phyloP scores from a whole-genome alignment of 2,329 filamentous ascomycete genomes.

The Scedosporium apiospermum region DNA sequence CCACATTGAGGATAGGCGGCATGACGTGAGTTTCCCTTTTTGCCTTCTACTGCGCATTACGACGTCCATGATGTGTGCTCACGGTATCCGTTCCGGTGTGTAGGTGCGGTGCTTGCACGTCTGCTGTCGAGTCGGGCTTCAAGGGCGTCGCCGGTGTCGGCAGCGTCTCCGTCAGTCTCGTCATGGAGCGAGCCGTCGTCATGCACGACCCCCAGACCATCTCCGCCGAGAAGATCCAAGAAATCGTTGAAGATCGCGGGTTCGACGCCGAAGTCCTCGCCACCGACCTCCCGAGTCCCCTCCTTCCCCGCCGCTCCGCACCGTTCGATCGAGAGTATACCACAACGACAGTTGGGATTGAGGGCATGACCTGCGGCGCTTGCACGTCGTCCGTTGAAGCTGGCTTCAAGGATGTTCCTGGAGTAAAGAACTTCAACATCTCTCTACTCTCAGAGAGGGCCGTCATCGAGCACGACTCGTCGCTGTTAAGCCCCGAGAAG shows the following conservation, averaged over 20 bases:
- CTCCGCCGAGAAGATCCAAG: constrained; percentile 64
- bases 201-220: constrained; percentile 75
- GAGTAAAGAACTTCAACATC: constrained; percentile 69
- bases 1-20: constrained; percentile 81
- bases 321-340: constrained; percentile 28
- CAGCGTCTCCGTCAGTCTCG: constrained; percentile 81
- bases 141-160: constrained; percentile 71
- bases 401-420: constrained; percentile 65
- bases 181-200: constrained; percentile 92
- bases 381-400: constrained; percentile 81
- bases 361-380: constrained; percentile 87
- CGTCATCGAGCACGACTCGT: constrained; percentile 70
- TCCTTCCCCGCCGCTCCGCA: constrained; percentile 25
- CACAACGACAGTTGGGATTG: constrained; percentile 64
- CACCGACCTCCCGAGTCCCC: constrained; percentile 58
- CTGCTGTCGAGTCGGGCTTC: constrained; percentile 88
- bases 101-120: constrained; percentile 87
- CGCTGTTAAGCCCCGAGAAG: constrained; percentile 38
- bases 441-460: constrained; percentile 76
- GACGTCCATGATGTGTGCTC: background rate
- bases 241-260: constrained; percentile 83
- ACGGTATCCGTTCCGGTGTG: constrained; percentile 29
- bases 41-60: constrained; percentile 5
- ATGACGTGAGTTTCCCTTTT: constrained; percentile 53
- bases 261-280: constrained; percentile 88